Evolutionary conservation across 352 stramenopile species (phyloP).

Genomic region (Pythium plurisporium): DNA sequence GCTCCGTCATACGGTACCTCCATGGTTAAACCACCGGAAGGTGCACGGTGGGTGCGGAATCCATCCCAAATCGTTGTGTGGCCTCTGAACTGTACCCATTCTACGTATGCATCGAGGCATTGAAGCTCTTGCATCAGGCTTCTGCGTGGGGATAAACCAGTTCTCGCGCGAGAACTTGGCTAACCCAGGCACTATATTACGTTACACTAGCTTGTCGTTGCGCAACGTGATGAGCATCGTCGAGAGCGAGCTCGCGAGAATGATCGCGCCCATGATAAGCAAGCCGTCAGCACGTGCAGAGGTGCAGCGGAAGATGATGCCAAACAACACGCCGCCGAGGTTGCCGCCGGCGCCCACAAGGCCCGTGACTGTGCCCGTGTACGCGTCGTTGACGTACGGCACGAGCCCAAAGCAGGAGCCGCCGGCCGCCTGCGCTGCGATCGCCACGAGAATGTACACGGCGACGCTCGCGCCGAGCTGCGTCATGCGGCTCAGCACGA

Average conservation of each 20-base stretch:
- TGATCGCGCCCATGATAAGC: conserved; percentile 58
- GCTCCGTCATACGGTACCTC: too few relatives aligned
- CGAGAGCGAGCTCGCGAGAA: conserved; percentile 42
- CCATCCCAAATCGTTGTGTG: too few relatives aligned
- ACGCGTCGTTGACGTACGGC: conserved; percentile 63
- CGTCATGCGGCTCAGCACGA: conserved; percentile 83
- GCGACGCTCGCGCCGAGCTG: conserved; percentile 68
- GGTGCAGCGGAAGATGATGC: conserved; percentile 55
- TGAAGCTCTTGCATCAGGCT: too few relatives aligned
- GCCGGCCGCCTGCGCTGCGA: conserved; percentile 85
- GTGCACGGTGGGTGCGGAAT: too few relatives aligned
- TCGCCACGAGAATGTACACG: conserved; percentile 89
- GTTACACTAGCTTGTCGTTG: conserved; percentile 25
- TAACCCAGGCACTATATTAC: not conserved
- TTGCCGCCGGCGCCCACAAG: conserved; percentile 67
- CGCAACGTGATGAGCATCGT: conserved; percentile 39
- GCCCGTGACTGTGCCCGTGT: conserved; percentile 60
- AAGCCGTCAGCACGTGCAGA: conserved; percentile 32
- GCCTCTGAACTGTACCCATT: too few relatives aligned
- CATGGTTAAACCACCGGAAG: too few relatives aligned
- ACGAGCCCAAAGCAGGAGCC: conserved; percentile 69
- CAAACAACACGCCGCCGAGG: conserved; percentile 62
- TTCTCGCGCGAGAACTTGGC: not conserved
- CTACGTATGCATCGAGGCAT: too few relatives aligned
- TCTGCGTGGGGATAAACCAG: too few relatives aligned